A percentile compares a stretch with the other conserved stretches of the same genome.
Evolutionary conservation across 257 asterid species (phyloP).

Genomic region (Gentiana dahurica): DNA sequence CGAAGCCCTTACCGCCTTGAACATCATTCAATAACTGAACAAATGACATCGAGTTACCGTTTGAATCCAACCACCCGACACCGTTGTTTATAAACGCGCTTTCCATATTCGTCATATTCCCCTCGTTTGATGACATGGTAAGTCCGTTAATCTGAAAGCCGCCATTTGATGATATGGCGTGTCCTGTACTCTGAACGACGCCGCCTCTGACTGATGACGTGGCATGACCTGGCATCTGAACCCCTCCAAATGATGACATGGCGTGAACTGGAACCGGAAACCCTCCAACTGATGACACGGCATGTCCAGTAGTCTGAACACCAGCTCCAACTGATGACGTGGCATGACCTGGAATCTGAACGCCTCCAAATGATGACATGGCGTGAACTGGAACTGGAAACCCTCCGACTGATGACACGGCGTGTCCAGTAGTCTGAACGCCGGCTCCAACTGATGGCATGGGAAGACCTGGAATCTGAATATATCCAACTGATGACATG

Average conservation of each 20-base stretch:
- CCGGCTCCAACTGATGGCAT: too few species aligned
- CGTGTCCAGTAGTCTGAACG: conserved; percentile 23
- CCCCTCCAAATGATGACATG: too few species aligned
- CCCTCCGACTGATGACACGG: conserved; percentile 8
- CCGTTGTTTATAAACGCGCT: conserved; percentile 5
- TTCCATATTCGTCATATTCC: conserved; percentile 15
- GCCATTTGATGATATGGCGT: conserved; percentile 13
- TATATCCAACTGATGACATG: too few species aligned
- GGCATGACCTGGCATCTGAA: too few species aligned
- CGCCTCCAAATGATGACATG: background rate
- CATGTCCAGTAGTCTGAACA: background rate
- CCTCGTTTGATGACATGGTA: conserved; percentile 16
- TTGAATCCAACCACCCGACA: conserved; percentile 11
- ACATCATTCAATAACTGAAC: conserved; percentile 19
- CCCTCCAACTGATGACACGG: conserved; percentile 19
- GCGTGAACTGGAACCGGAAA: background rate
- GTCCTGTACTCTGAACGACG: conserved; percentile 19
- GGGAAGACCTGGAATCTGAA: too few species aligned
- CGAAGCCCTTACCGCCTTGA: conserved; percentile 11
- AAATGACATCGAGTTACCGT: conserved; percentile 11
- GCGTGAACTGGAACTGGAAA: too few species aligned
- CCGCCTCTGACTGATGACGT: too few species aligned
- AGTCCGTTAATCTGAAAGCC: conserved; percentile 22
- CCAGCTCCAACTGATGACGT: too few species aligned
- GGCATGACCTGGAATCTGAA: too few species aligned